Base-by-base conservation (phyloP, 2,329 filamentous ascomycete species). In the Ophiostoma montium region DNA sequence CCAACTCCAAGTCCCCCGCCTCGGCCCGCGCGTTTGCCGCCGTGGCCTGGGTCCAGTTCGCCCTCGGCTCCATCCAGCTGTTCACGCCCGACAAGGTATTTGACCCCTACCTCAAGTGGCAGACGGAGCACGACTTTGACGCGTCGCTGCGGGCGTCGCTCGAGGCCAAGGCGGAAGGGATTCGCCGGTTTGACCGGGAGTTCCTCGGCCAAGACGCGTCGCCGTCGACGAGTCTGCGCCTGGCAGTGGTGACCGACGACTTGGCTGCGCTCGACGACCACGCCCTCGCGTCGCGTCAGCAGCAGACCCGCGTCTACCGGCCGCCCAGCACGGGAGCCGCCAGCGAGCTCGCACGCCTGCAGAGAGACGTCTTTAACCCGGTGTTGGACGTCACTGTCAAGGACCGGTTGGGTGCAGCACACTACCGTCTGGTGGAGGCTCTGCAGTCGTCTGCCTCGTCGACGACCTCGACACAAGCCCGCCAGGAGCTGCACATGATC, bases 61-160 rank as follows among this genome's bases (percentile, higher is more conserved):
- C 86, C 2, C 65, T 89, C 18, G 81, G 82, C 15, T 77, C 82
- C 35, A 70, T 96, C 44, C 76, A 76, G 53, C 71, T 95, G 2
- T 95, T 90, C 59, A 80, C 96, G 2, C 89, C 94, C 0, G 83
- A 94, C 62, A 81, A 82, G 56, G 75, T 84, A 3, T 92, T 90
- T 58, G 92, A 98, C 62, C 92, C 92, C 1, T 76, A 81, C 52
- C 69, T 81, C 51, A 70, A 75, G 47, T 75, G 77, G 5, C 69
- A 75, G 47, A 74, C 95, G 16, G 81, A 87, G 57, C 75, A 78
- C 18, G 68, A 72, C 39, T 76, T 74, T 48, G 70, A 74, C 48
- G 61, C 70, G 39, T 69, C 79, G 50, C 70, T 84, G 35, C 73
- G 76, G 43, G 55, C 61, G 3, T 67, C 72, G 10, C 64, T 94